These are phyloP conservation scores for Pneumocystis jirovecii DNA, from an alignment of 1,139 yeast genomes.

Conservation along the genomic window DNA sequence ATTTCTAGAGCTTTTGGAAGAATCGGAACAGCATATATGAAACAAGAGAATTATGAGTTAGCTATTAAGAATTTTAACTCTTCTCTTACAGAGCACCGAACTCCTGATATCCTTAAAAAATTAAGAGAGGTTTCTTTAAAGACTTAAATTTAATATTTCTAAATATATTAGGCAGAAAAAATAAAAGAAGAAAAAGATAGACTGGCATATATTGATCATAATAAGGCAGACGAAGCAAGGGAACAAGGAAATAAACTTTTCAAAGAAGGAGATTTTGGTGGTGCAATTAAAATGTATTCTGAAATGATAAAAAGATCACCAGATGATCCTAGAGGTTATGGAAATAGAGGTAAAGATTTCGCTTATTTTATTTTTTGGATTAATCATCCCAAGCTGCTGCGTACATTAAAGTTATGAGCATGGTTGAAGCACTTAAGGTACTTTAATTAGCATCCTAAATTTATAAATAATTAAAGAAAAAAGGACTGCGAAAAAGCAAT, in stretches of 20 bases:
- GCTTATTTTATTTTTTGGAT: not conserved
- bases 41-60: conserved; percentile 51
- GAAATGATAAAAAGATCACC: conserved; percentile 97
- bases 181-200: conserved; percentile 45
- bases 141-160: not conserved
- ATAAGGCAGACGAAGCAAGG: conserved; percentile 89
- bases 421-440: conserved; percentile 76
- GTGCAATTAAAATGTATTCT: conserved; percentile 82
- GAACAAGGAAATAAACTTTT: conserved; percentile 79
- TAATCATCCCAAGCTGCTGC: conserved; percentile 54
- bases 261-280: conserved; percentile 91
- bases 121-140: conserved; percentile 34
- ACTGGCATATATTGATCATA: conserved; percentile 75
- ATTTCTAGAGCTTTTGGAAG: conserved; percentile 49
- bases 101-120: conserved; percentile 82
- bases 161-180: not conserved
- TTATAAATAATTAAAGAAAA: not conserved
- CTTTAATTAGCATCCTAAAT: not conserved
- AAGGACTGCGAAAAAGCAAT: conserved; percentile 80
- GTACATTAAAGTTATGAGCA: conserved; percentile 79
- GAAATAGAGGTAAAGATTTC: conserved; percentile 42
- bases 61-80: conserved; percentile 76
- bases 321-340: conserved; percentile 89
- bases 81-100: conserved; percentile 92
- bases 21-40: conserved; percentile 68